phyloP scores from a whole-genome alignment of 768 basidiomycete species.

The Heimioporus sp. region DNA sequence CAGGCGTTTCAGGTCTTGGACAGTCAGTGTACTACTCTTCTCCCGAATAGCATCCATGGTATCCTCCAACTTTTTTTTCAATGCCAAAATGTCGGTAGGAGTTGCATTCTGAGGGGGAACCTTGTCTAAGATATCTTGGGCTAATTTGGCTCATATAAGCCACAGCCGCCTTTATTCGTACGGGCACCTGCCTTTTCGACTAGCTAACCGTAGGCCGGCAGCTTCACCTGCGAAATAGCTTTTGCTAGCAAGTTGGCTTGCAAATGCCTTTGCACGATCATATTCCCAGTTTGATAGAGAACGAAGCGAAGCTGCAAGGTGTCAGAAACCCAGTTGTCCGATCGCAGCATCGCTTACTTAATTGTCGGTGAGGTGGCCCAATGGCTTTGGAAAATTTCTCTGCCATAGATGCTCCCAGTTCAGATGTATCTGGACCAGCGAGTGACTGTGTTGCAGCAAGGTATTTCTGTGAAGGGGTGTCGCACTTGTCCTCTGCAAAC shows the following conservation, averaged over 20 bases:
- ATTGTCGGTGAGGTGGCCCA: constrained; percentile 71
- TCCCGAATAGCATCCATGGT: constrained; percentile 66
- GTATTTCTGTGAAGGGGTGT: constrained; percentile 66
- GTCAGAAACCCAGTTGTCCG: not conserved
- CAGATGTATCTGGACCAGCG: constrained; percentile 70
- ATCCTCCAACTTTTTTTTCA: constrained; percentile 66
- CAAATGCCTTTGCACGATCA: constrained; percentile 78
- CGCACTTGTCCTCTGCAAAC: not conserved
- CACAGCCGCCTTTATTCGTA: not conserved
- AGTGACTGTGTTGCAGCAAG: constrained; percentile 71
- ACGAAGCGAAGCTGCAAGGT: constrained; percentile 50
- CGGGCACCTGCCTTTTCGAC: constrained; percentile 51
- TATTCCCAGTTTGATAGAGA: constrained; percentile 61
- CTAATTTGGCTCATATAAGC: constrained; percentile 32
- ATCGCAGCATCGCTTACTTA: constrained; percentile 48
- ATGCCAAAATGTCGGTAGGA: constrained; percentile 55
- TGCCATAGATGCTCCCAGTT: constrained; percentile 90
- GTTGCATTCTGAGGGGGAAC: constrained; percentile 60
- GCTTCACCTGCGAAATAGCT: constrained; percentile 89
- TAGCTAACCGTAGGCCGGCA: constrained; percentile 73
- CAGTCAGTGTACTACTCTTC: constrained; percentile 70
- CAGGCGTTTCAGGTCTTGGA: constrained; percentile 81
- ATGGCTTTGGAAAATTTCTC: constrained; percentile 82
- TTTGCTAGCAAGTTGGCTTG: constrained; percentile 86
- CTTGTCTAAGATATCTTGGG: constrained; percentile 57